Evolutionary conservation across 2,329 filamentous ascomycete genomes (phyloP).

Genomic region (Pseudocercospora fijiensis): DNA sequence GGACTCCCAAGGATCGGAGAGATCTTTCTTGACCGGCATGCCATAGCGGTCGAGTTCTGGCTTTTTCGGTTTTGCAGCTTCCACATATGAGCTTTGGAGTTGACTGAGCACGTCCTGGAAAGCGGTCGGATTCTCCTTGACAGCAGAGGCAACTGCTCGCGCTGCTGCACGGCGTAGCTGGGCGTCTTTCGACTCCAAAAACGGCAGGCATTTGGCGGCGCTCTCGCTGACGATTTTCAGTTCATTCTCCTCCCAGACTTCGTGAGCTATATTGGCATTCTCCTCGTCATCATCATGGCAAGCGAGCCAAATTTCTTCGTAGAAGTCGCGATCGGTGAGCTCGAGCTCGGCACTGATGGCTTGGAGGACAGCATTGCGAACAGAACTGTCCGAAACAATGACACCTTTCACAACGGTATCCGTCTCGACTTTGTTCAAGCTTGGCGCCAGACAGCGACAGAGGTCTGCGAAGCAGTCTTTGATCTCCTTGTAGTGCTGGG

Average conservation of each 20-base stretch:
- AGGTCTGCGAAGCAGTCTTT: slow-evolving; percentile 90
- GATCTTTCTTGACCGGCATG: slow-evolving; percentile 86
- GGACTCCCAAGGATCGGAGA: slow-evolving; percentile 86
- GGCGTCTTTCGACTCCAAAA: slow-evolving; percentile 74
- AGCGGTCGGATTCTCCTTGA: slow-evolving; percentile 59
- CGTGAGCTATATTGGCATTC: slow-evolving; percentile 75
- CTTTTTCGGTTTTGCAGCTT: slow-evolving; percentile 77
- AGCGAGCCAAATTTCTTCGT: slow-evolving; percentile 88
- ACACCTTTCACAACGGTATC: slow-evolving; percentile 71
- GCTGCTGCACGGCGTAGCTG: slow-evolving; percentile 83
- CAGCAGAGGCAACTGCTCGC: slow-evolving; percentile 73
- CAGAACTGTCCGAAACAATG: slow-evolving; percentile 74
- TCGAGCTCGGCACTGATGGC: slow-evolving; percentile 90
- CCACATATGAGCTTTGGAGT: slow-evolving; percentile 69
- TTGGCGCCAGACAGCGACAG: slow-evolving; percentile 78
- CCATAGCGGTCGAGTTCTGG: slow-evolving; percentile 89
- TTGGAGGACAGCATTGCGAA: slow-evolving; percentile 82
- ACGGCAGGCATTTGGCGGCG: slow-evolving; percentile 65
- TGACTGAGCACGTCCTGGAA: slow-evolving; percentile 63
- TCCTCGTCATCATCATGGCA: slow-evolving; percentile 89
- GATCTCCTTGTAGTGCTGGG: slow-evolving; percentile 90
- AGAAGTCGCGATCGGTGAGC: slow-evolving; percentile 80
- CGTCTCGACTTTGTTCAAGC: slow-evolving; percentile 72
- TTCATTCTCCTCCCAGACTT: slow-evolving; percentile 94
- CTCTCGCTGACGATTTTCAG: slow-evolving; percentile 68